These are phyloP conservation scores for Lactarius evosmus DNA, from an alignment of 768 basidiomycete genomes.

Conservation along the genomic window DNA sequence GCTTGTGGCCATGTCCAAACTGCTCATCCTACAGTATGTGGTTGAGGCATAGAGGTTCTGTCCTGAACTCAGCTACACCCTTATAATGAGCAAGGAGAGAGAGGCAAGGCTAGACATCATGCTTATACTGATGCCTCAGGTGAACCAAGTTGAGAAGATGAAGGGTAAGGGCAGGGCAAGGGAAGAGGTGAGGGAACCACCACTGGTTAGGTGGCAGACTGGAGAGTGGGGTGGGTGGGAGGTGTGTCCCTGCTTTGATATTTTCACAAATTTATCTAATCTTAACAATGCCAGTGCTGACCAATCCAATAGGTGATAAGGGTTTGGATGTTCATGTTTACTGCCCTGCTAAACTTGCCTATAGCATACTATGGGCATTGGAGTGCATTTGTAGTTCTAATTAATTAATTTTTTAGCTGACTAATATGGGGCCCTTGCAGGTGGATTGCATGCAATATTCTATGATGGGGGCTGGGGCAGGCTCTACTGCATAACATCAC, in stretches of 20 bases:
- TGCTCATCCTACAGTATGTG: conserved; percentile 68
- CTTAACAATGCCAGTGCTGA: conserved; percentile 60
- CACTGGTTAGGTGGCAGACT: conserved; percentile 55
- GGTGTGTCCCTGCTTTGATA: conserved; percentile 41
- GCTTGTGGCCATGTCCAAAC: conserved; percentile 65
- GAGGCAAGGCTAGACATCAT: conserved; percentile 84
- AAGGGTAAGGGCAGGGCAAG: conserved; percentile 34
- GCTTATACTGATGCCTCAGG: conserved; percentile 77
- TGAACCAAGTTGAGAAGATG: conserved; percentile 24
- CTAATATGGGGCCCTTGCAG: no score
- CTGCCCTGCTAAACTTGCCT: conserved; percentile 63
- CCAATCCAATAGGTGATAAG: conserved; percentile 97
- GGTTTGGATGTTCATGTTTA: conserved; percentile 97
- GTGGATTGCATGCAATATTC: conserved; percentile 71
- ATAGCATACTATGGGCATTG: conserved; percentile 75
- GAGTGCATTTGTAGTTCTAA: conserved; percentile 45
- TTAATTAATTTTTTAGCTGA: no score
- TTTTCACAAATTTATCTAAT: conserved; percentile 11
- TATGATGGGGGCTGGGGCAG: conserved; percentile 73
- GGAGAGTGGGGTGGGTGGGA: conserved; percentile 95
- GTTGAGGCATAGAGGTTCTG: conserved; percentile 86
- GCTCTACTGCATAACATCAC: conserved; percentile 79
- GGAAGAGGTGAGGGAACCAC: no score
- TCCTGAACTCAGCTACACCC: conserved; percentile 91
- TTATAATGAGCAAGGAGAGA: conserved; percentile 81